A percentile compares a stretch with the other conserved stretches of the same genome.
These are phyloP conservation scores for Petunia hybrid DNA, from an alignment of 305 asterid genomes.

Conservation along the genomic window DNA sequence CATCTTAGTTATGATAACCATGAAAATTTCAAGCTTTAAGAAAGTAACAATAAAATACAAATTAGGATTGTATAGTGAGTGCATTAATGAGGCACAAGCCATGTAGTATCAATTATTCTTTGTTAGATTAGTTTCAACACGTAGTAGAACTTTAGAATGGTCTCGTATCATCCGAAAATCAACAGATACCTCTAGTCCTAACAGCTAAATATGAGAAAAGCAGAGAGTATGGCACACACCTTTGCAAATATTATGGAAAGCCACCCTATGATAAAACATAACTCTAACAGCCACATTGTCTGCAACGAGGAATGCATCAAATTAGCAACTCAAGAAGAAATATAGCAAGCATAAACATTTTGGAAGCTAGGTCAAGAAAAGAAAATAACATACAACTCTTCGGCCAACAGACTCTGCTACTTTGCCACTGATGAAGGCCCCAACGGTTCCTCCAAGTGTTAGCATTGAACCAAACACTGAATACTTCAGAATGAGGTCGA, in stretches of 20 bases:
- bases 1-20: background rate
- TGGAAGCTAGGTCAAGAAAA: conserved; percentile 7
- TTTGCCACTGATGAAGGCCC: conserved; percentile 35
- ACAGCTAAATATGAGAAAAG: too few relatives aligned
- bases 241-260: conserved; percentile 35
- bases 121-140: background rate
- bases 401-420: conserved; percentile 33
- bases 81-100: background rate
- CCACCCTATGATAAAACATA: conserved; percentile 37
- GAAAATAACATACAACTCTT: conserved; percentile 31
- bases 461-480: conserved; percentile 33
- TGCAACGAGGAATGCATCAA: conserved; percentile 27
- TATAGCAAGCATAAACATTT: background rate
- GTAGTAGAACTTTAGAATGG: background rate
- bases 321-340: conserved; percentile 11
- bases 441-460: conserved; percentile 34
- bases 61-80: background rate
- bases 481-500: conserved; percentile 28
- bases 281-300: conserved; percentile 33
- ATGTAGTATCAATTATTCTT: conserved; percentile 14
- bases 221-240: too few relatives aligned
- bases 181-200: background rate
- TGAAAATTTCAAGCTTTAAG: background rate
- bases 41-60: background rate
- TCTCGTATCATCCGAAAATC: background rate